These are phyloP conservation scores for Odonthalia washingtoniensis DNA, from an alignment of 31 red algal species.

Conservation along the genomic window DNA sequence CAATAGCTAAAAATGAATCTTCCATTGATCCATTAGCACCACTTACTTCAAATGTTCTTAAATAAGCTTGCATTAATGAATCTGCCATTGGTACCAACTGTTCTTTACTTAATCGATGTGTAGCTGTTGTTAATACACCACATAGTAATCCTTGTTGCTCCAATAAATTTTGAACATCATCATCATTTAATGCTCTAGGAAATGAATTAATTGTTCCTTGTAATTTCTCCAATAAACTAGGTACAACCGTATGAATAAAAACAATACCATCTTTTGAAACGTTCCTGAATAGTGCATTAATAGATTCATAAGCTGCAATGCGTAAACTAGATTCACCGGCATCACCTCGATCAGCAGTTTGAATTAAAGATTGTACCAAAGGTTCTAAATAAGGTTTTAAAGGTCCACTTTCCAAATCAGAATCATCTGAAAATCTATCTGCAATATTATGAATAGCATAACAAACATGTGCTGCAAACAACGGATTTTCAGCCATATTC, in stretches of 20 bases:
- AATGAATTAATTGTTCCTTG: constrained; percentile 60
- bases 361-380: constrained; percentile 63
- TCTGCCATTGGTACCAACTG: constrained; percentile 70
- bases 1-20: constrained; percentile 89
- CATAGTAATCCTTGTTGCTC: constrained; percentile 94
- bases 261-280: constrained; percentile 64
- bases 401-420: constrained; percentile 52
- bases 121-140: constrained; percentile 75
- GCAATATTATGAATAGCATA: constrained; percentile 90
- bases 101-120: constrained; percentile 57
- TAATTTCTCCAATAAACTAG: constrained; percentile 74
- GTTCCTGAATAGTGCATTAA: constrained; percentile 77
- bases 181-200: constrained; percentile 58
- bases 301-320: constrained; percentile 88
- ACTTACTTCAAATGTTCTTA: constrained; percentile 58
- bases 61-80: constrained; percentile 83
- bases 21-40: constrained; percentile 82
- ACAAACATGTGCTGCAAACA: constrained; percentile 82
- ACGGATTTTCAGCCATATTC: constrained; percentile 72
- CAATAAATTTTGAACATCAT: constrained; percentile 59
- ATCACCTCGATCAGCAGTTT: constrained; percentile 80
- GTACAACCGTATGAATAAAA: constrained; percentile 65
- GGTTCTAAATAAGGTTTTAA: constrained; percentile 57
- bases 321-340: constrained; percentile 81
- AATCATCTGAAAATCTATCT: constrained; percentile 63